Evolutionary conservation across 2,329 filamentous ascomycete species (phyloP).

Genomic region (Aspergillus pseudoglaucus): DNA sequence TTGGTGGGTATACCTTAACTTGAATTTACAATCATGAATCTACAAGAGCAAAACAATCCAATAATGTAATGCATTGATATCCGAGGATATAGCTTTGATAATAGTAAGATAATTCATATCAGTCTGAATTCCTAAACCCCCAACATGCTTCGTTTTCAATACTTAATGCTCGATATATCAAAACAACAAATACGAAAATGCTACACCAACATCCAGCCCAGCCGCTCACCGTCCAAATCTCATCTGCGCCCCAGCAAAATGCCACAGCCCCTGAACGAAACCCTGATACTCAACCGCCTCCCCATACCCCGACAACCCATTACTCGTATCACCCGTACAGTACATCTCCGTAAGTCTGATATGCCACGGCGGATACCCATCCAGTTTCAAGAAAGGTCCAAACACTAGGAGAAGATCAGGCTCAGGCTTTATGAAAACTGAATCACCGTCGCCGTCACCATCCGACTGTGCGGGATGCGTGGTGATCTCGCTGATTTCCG

Average conservation of each 20-base stretch:
- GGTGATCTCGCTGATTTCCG: constrained; percentile 64
- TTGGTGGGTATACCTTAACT: too few species aligned
- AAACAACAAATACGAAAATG: not conserved
- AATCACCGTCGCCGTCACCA: not conserved
- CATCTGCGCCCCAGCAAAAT: constrained; percentile 83
- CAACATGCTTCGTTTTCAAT: not conserved
- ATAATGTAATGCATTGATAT: not conserved
- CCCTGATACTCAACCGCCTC: constrained; percentile 79
- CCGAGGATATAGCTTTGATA: not conserved
- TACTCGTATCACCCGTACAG: constrained; percentile 44
- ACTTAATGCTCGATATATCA: not conserved
- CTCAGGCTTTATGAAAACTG: constrained; percentile 63
- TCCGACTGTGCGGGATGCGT: constrained; percentile 21
- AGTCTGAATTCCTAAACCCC: not conserved
- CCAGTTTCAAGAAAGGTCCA: constrained; percentile 71
- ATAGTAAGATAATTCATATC: not conserved
- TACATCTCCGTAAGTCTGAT: constrained; percentile 92
- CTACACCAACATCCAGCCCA: not conserved
- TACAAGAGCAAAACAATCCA: too few species aligned
- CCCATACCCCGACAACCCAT: constrained; percentile 29
- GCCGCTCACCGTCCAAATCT: constrained; percentile 59
- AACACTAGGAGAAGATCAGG: constrained; percentile 88
- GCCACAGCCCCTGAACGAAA: constrained; percentile 77
- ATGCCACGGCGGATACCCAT: constrained; percentile 96
- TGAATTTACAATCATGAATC: not conserved